Evolutionary conservation across 164 flowering plant genomes (phyloP).

Genomic region (Nymphaea colorata): DNA sequence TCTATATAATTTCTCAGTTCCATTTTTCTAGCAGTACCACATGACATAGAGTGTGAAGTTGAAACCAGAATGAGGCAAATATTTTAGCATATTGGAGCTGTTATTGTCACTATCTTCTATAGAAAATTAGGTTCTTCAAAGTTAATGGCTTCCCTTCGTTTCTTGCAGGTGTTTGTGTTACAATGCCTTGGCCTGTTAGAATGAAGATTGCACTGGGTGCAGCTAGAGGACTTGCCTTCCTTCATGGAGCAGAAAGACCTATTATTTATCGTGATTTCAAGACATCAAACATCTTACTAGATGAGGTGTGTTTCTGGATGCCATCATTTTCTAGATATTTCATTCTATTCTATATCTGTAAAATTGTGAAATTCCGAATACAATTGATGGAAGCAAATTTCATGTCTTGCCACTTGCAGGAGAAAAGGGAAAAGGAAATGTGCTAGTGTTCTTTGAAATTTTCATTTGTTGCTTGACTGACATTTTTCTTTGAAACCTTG

Average conservation of each 20-base stretch:
- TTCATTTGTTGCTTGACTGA: too few relatives aligned
- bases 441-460: too few relatives aligned
- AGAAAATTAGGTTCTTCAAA: background rate
- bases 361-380: background rate
- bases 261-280: conserved; percentile 90
- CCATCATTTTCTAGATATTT: background rate
- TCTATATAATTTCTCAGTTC: too few relatives aligned
- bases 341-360: background rate
- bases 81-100: too few relatives aligned
- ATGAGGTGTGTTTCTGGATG: conserved; percentile 36
- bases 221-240: conserved; percentile 90
- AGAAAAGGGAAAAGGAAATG: background rate
- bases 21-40: too few relatives aligned
- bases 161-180: conserved; percentile 45
- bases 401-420: background rate
- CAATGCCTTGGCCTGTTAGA: conserved; percentile 72
- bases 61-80: too few relatives aligned
- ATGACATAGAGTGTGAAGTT: too few relatives aligned
- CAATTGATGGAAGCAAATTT: too few relatives aligned
- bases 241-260: conserved; percentile 76
- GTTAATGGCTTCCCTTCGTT: background rate
- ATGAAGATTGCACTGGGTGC: conserved; percentile 90
- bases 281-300: conserved; percentile 87
- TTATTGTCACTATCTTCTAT: too few relatives aligned
- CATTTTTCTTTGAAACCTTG: too few relatives aligned